Evolutionary conservation across 2,329 filamentous ascomycete genomes (phyloP), one percentile per base, ranked within the genome.

Genomic region (Neurospora sp.): DNA sequence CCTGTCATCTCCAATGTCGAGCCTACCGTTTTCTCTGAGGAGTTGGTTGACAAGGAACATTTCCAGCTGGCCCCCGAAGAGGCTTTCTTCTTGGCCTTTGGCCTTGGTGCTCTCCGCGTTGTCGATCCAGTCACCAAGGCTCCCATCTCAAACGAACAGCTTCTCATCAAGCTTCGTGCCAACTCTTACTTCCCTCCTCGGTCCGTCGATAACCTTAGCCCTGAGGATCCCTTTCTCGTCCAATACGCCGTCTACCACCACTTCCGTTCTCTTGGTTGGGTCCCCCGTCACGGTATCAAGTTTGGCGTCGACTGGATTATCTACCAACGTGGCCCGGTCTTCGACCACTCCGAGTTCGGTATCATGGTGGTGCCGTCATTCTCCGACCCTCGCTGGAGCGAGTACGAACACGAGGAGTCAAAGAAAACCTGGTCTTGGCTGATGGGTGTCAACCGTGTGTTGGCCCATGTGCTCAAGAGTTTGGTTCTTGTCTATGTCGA

Each of bases 291-390:
- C 5, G 96, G 96, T 42, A 90, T 97, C 78, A 99, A 99, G 78
- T 99, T 99, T 76, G 93, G 92, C 28, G 92, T 93, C 10, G 96
- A 99, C 79, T 97, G 93, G 83, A 83, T 99, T n/a, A 86, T 99
- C 8, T 99, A 99, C 81, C 90, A 93, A 70, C 90, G 93, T 23
- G 96, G 96, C 0, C 96, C 96, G 0, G 95, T 96, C 0, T 98
- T 99, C 79, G 90, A 93, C 28, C 96, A 99, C 78, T 96, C 96
- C 28, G 93, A 98, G 77, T 99, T 97, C 77, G 94, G 93, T 0
- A 82, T 97, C 62, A 84, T 95, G 33, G 88, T 99, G 52, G 78
- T 98, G 3, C 95, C 96, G 0, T 90, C 93, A 0, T 98, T 96
- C 77, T 89, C 85, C 0, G 83, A 96, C 77, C 77, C 87, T 0